Evolutionary conservation across 1,284 basidiomycete genomes (phyloP).

Genomic region (Tetrapyrgos nigripes): DNA sequence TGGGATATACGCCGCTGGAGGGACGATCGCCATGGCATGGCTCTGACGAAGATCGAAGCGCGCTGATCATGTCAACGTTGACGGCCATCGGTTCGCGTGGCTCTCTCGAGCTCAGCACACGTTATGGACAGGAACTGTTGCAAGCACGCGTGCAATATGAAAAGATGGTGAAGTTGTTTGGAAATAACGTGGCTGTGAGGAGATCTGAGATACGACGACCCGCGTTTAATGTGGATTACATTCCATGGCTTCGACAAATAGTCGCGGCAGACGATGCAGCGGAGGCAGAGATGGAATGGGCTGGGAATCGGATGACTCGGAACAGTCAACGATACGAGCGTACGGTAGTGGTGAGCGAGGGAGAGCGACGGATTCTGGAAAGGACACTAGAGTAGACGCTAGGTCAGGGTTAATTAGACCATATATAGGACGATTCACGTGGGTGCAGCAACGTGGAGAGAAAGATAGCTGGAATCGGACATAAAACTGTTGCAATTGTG

Average conservation of each 20-base stretch:
- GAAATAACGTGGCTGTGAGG: slow-evolving; percentile 32
- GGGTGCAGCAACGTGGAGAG: slow-evolving; percentile 14
- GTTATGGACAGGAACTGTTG: slow-evolving; percentile 34
- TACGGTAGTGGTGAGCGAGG: slow-evolving; percentile 46
- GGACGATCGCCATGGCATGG: slow-evolving; percentile 19
- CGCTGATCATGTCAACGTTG: slow-evolving; percentile 49
- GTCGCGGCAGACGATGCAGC: slow-evolving; percentile 69
- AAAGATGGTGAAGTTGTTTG: slow-evolving; percentile 48
- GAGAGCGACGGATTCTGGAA: slow-evolving; percentile 39
- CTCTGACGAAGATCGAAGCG: slow-evolving; percentile 42
- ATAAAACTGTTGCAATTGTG: not conserved
- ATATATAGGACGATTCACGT: slow-evolving; percentile 20
- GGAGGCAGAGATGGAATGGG: slow-evolving; percentile 37
- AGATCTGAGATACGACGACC: slow-evolving; percentile 34
- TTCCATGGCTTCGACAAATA: slow-evolving; percentile 74
- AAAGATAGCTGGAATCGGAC: slow-evolving; percentile 1
- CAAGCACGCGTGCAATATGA: slow-evolving; percentile 52
- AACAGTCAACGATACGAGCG: slow-evolving; percentile 60
- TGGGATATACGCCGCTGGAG: slow-evolving; percentile 14
- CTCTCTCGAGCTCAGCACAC: slow-evolving; percentile 31
- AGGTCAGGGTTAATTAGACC: slow-evolving; percentile 20
- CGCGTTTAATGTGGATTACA: slow-evolving; percentile 70
- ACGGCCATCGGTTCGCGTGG: slow-evolving; percentile 53
- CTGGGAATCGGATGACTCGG: slow-evolving; percentile 54
- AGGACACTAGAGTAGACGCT: slow-evolving; percentile 17